Base-by-base conservation (phyloP, 2,329 filamentous ascomycete species). In the Hypoxylon sp. region DNA sequence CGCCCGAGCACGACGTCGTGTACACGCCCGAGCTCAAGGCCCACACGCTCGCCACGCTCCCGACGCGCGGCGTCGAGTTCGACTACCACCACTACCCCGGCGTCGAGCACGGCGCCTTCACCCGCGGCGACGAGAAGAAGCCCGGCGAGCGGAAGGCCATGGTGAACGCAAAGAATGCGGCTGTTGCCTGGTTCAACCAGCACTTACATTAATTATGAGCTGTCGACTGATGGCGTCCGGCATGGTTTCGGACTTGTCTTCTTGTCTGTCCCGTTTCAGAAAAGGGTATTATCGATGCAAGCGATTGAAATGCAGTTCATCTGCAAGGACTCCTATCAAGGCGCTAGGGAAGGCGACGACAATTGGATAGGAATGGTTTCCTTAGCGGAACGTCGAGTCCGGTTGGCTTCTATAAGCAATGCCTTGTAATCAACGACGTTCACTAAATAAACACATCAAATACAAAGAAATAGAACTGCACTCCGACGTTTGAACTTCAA, bases 51-150 rank as follows among this genome's bases (percentile, higher is more conserved):
- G 67, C 75, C 53, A 76, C 74, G 7, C 60, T 86, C 39, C 76
- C 72, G 22, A 74, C 69, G 49, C 48, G 76, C 13, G 76, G 75
- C 0, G 57, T 84, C 6, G 70, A 77, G 11, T 85, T 80, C 64
- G 81, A 84, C 51, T 86, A 84, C 71, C 78, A 80, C 65, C 77
- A 84, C 69, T 86, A 84, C 64, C 80, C 84, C 0, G 81, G 80
- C 0, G 72, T 85, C 15, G 73, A 71, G 59, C 85, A 88, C 74
- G 79, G 74, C 2, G 84, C 75, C 50, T 70, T 81, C 2, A 68
- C 77, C 0, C 76, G 83, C 43, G 82, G 82, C 0, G 74, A 84
- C 71, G 69, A 70, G 56, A 72, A 69, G 2, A 72, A 77, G 15
- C 56, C 71, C 1, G 76, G 74, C 0, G 80, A 85, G 76, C 74